These are phyloP conservation scores for Botrytis cinerea DNA, from an alignment of 2,329 filamentous ascomycete species.

Conservation along the genomic window DNA sequence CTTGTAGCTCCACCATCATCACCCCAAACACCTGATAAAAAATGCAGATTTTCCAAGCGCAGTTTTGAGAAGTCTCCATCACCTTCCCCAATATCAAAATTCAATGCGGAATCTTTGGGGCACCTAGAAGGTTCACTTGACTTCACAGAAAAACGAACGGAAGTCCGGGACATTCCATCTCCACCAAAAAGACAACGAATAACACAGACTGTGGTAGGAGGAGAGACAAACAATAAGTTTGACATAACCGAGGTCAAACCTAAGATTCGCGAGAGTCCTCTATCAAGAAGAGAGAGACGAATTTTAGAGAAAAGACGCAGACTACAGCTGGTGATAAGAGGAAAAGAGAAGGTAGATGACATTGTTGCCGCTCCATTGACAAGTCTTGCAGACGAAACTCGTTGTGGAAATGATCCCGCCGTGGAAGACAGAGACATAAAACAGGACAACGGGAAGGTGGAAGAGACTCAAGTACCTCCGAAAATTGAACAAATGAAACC, in stretches of 20 bases:
- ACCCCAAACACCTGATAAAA: neutral
- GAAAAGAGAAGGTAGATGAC: neutral
- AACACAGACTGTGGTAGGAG: neutral
- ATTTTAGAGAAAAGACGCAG: neutral
- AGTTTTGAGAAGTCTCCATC: neutral
- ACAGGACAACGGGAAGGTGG: neutral
- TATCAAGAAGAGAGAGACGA: neutral
- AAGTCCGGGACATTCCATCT: neutral
- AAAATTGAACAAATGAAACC: neutral
- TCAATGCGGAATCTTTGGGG: neutral
- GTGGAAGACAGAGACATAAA: neutral
- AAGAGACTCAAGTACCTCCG: neutral
- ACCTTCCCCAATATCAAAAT: neutral
- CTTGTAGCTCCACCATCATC: neutral
- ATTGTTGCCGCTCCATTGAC: neutral
- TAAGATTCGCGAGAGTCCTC: neutral
- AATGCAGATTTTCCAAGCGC: neutral
- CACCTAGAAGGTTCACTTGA: fast-evolving
- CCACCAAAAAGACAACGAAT: neutral
- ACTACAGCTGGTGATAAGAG: neutral
- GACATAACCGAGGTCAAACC: neutral
- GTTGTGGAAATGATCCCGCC: neutral
- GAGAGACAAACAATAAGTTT: neutral
- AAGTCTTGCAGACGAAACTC: neutral
- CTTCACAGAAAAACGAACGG: neutral